phyloP scores from a whole-genome alignment of 2,329 filamentous ascomycete genomes.

The Xylariaceae sp. region DNA sequence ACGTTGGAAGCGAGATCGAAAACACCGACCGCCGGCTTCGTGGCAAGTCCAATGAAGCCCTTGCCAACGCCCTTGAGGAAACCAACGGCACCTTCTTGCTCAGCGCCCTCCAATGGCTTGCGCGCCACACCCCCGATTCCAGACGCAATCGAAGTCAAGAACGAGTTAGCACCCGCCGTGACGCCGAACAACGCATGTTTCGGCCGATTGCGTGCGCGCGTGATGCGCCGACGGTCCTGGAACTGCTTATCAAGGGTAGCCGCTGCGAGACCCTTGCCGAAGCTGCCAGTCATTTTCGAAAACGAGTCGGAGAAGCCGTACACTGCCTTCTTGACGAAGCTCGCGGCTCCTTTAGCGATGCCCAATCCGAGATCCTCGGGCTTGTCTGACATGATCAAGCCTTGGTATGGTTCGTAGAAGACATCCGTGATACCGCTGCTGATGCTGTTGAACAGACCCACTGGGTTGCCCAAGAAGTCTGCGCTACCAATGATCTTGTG shows the following conservation, averaged over 20 bases:
- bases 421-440: constrained; percentile 96
- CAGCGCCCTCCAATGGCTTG: constrained; percentile 90
- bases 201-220: constrained; percentile 83
- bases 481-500: constrained; percentile 97
- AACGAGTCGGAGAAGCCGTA: constrained; percentile 97
- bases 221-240: constrained; percentile 92
- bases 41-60: constrained; percentile 87
- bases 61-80: constrained; percentile 99
- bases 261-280: constrained; percentile 92
- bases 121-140: constrained; percentile 89
- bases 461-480: constrained; percentile 95
- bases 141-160: constrained; percentile 86
- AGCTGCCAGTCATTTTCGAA: constrained; percentile 93
- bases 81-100: constrained; percentile 87
- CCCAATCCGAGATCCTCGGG: constrained; percentile 93
- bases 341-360: constrained; percentile 93
- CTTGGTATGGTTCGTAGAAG: constrained; percentile 98
- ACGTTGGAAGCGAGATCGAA: constrained; percentile 97
- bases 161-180: constrained; percentile 88
- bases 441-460: constrained; percentile 96
- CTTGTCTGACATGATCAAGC: constrained; percentile 90
- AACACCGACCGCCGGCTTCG: constrained; percentile 93
- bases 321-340: constrained; percentile 97
- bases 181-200: constrained; percentile 98
- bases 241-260: constrained; percentile 98